Evolutionary conservation across 208 protist species (phyloP).

Genomic region (Phytomonas sp.): DNA sequence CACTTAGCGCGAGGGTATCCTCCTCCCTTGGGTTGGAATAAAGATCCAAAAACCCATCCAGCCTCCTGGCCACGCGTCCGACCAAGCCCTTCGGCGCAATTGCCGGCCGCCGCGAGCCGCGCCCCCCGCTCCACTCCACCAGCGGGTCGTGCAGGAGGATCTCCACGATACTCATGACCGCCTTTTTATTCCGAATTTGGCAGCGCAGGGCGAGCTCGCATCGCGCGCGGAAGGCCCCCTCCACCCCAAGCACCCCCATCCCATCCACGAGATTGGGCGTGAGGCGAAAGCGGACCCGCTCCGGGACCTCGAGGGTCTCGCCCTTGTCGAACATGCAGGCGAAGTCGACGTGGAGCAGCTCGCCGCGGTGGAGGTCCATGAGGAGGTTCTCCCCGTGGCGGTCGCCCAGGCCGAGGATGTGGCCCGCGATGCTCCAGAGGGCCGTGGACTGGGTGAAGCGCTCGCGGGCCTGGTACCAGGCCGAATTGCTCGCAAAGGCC

Average conservation of each 20-base stretch:
- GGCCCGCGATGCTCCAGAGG: slow-evolving; percentile 95
- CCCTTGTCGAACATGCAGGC: slow-evolving; percentile 96
- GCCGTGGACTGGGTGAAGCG: slow-evolving; percentile 85
- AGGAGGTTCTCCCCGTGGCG: slow-evolving; percentile 95
- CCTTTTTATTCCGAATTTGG: slow-evolving; percentile 87
- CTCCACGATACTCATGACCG: slow-evolving; percentile 93
- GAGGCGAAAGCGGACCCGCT: slow-evolving; percentile 95
- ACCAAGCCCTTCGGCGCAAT: slow-evolving; percentile 49
- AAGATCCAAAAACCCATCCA: slow-evolving; percentile 81
- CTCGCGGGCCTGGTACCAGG: slow-evolving; percentile 86
- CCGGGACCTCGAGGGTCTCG: slow-evolving; percentile 87
- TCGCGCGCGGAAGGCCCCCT: slow-evolving; percentile 85
- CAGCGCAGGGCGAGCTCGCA: slow-evolving; percentile 86
- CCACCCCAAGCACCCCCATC: slow-evolving; percentile 89
- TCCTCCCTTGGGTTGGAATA: slow-evolving; percentile 40
- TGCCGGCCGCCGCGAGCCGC: slow-evolving; percentile 10
- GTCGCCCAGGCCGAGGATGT: slow-evolving; percentile 92
- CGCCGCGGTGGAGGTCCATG: slow-evolving; percentile 77
- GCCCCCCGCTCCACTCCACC: slow-evolving; percentile 80
- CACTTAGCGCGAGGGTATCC: slow-evolving; percentile 73
- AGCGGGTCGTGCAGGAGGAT: slow-evolving; percentile 95
- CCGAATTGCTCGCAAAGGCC: slow-evolving; percentile 75
- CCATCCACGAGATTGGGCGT: slow-evolving; percentile 95
- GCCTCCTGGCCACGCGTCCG: slow-evolving; percentile 57
- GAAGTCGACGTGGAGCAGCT: slow-evolving; percentile 94